These are phyloP conservation scores for Nannizziopsis arthrosporioides DNA, from an alignment of 2,329 filamentous ascomycete genomes.

Conservation along the genomic window DNA sequence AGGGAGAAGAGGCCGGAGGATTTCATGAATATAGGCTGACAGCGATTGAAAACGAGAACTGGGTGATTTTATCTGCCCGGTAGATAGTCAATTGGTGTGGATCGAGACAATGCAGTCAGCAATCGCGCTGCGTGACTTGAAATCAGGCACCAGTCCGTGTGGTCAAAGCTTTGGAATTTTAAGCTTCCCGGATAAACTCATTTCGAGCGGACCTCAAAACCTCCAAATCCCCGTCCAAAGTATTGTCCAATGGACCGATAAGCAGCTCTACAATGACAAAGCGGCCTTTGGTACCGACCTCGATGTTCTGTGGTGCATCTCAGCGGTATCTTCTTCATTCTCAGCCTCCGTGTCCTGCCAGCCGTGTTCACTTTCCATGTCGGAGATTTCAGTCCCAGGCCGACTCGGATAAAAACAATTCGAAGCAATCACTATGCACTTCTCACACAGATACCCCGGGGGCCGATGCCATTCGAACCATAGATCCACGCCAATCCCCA, in stretches of 20 bases:
- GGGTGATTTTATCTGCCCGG: neutral
- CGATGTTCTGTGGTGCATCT: neutral
- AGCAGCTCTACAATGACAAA: constrained; percentile 3
- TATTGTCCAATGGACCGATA: neutral
- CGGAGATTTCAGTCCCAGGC: constrained; percentile 1
- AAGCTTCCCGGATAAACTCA: neutral
- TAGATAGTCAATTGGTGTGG: no score
- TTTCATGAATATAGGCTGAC: constrained; percentile 12
- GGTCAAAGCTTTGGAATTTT: neutral
- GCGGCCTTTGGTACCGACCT: neutral
- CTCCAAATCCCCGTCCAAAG: neutral
- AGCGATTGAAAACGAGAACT: neutral
- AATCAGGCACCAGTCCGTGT: neutral
- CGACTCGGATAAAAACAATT: neutral
- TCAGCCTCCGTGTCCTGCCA: neutral
- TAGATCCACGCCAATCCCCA: no score
- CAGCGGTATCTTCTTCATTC: neutral
- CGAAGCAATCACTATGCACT: neutral
- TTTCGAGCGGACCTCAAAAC: neutral
- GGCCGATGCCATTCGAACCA: no score
- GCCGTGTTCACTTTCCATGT: neutral
- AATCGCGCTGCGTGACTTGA: no score
- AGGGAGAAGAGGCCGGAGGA: constrained; percentile 13
- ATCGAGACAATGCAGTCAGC: no score
- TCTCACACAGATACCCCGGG: neutral